Evolutionary conservation across 805 yeast genomes (phyloP).

Genomic region (Yamadazyma sp.): DNA sequence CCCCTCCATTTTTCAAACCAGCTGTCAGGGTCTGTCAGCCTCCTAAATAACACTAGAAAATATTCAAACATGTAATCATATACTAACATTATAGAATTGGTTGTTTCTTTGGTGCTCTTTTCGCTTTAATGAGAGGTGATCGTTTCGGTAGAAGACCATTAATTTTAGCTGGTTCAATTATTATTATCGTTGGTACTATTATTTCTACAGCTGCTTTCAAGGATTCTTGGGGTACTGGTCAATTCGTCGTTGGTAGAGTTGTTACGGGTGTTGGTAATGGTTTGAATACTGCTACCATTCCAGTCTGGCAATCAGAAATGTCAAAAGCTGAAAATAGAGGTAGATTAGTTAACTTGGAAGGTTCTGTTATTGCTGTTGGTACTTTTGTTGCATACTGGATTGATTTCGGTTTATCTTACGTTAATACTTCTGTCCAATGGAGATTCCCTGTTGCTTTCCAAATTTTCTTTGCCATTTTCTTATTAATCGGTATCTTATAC

Average conservation of each 20-base stretch:
- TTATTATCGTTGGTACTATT: constrained; percentile 40
- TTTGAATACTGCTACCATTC: constrained; percentile 42
- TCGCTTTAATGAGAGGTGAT: constrained; percentile 40
- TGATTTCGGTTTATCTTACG: constrained; percentile 63
- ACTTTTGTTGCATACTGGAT: constrained; percentile 68
- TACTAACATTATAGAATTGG: no score
- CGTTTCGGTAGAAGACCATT: constrained; percentile 41
- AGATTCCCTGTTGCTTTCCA: constrained; percentile 56
- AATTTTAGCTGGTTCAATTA: constrained; percentile 33
- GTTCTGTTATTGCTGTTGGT: constrained; percentile 62
- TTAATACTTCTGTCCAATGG: constrained; percentile 43
- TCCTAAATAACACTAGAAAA: no score
- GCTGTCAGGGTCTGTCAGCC: no score
- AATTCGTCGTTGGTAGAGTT: constrained; percentile 60
- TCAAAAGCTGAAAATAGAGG: constrained; percentile 43
- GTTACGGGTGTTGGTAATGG: constrained; percentile 46
- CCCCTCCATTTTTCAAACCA: no score
- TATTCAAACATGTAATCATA: no score
- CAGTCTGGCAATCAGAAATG: constrained; percentile 47
- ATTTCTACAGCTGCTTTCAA: constrained; percentile 36
- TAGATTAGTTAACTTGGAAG: constrained; percentile 39
- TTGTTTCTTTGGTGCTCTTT: constrained; percentile 44
- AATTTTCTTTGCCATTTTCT: constrained; percentile 50
- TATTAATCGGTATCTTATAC: constrained; percentile 39
- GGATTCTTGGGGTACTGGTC: constrained; percentile 57